phyloP scores from a whole-genome alignment of 306 rosid genomes.

The Pyrus communis region DNA sequence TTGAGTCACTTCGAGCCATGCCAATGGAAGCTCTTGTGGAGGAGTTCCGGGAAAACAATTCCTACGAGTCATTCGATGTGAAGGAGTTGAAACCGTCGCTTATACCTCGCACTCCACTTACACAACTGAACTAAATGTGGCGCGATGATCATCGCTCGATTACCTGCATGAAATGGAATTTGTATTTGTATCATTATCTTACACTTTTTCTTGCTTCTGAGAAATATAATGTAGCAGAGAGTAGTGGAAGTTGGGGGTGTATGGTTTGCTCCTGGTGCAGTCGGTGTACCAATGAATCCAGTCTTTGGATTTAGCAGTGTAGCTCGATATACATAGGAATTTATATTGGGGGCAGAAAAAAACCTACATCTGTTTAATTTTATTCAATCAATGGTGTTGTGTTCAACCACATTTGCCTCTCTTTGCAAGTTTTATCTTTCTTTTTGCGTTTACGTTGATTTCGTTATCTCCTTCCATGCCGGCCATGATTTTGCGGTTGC shows the following conservation, averaged over 20 bases:
- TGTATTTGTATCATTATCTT: constrained; percentile 42
- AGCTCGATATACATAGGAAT: constrained; percentile 22
- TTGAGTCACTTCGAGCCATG: constrained; percentile 82
- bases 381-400: neutral
- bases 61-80: constrained; percentile 46
- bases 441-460: too few species aligned
- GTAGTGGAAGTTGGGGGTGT: constrained; percentile 1
- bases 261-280: constrained; percentile 13
- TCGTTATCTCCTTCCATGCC: neutral
- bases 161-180: neutral
- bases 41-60: constrained; percentile 76
- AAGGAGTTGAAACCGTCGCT: constrained; percentile 81
- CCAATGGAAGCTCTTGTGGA: constrained; percentile 78
- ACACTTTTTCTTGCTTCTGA: constrained; percentile 1
- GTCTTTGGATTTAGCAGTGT: constrained; percentile 52
- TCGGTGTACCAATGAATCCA: constrained; percentile 41
- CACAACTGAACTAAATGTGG: constrained; percentile 42
- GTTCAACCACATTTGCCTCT: neutral
- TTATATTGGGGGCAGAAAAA: constrained; percentile 25
- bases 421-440: neutral
- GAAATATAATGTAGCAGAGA: constrained; percentile 2
- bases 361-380: neutral
- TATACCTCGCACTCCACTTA: constrained; percentile 89
- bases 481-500: neutral
- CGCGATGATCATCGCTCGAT: neutral